A percentile compares a stretch with the other conserved stretches of the same genome.
Conservation (phyloP, 1,284 basidiomycete genomes). For the Marasmius tenuissimus region DNA sequence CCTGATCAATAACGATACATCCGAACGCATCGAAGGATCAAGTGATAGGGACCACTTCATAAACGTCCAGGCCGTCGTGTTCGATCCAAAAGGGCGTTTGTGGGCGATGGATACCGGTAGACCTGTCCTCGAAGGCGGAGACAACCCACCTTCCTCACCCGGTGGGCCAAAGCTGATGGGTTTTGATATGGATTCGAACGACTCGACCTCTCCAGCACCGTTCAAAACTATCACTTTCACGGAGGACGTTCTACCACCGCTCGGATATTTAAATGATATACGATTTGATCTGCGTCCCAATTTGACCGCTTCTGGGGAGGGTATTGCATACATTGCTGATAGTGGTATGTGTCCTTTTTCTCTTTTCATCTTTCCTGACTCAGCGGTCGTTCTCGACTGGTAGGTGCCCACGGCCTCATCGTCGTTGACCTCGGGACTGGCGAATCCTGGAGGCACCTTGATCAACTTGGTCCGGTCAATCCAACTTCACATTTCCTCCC, state of each 20-base stretch:
- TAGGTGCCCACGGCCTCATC: conserved; percentile 25
- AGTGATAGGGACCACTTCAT: conserved; percentile 24
- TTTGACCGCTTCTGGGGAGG: conserved; percentile 19
- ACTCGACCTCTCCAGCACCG: conserved; percentile 17
- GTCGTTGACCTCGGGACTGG: conserved; percentile 29
- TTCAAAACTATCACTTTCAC: conserved; percentile 28
- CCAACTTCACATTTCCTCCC: conserved; percentile 21
- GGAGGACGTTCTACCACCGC: conserved; percentile 21
- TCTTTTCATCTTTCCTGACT: background rate
- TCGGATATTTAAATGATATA: conserved; percentile 29
- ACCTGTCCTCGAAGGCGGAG: conserved; percentile 20
- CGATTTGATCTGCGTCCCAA: conserved; percentile 26
- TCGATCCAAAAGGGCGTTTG: conserved; percentile 27
- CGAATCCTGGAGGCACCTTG: conserved; percentile 29
- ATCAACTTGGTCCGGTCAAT: conserved; percentile 18
- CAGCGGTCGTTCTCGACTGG: conserved; percentile 4
- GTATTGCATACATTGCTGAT: conserved; percentile 30
- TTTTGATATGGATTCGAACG: conserved; percentile 19
- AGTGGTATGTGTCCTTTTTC: conserved; percentile 12
- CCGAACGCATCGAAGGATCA: conserved; percentile 12
- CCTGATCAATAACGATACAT: conserved; percentile 11
- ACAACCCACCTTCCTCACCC: conserved; percentile 20
- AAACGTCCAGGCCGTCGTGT: conserved; percentile 26
- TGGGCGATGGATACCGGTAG: conserved; percentile 30
- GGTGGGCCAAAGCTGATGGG: conserved; percentile 32